Percentiles rank a stretch among this genome's conserved stretches.
Conservation (phyloP, 352 stramenopile genomes). For the Elongisporangium prolatum region DNA sequence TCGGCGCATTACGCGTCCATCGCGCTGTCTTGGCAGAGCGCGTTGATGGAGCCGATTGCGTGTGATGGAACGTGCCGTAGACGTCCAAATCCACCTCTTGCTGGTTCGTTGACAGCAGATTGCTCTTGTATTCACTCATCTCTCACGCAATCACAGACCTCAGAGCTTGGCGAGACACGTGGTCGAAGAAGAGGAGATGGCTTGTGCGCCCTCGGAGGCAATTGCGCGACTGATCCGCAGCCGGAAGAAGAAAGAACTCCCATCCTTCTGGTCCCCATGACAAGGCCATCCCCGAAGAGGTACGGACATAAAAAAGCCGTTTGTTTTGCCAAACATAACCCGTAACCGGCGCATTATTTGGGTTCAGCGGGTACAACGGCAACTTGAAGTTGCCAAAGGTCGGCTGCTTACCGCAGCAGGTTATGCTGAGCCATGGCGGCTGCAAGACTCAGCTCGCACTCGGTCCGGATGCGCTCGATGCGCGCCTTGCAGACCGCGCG, state of each 20-base stretch:
- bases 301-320: background rate
- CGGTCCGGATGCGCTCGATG: constrained; percentile 50
- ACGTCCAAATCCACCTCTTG: background rate
- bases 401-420: constrained; percentile 40
- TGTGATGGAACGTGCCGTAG: background rate
- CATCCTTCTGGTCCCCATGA: background rate
- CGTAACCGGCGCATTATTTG: background rate
- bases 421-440: constrained; percentile 65
- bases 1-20: background rate
- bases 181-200: background rate
- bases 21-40: background rate
- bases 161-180: background rate
- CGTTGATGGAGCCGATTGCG: background rate
- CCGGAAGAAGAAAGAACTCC: background rate
- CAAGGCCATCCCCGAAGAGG: background rate
- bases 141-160: background rate
- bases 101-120: background rate
- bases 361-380: background rate
- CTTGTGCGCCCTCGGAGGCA: background rate
- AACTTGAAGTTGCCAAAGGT: background rate
- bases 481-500: constrained; percentile 48
- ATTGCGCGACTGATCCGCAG: background rate
- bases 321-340: background rate
- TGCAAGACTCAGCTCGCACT: constrained; percentile 66
- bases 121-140: background rate